Conservation (phyloP, 78 protist species). For the Dictyostelium capitatum region DNA sequence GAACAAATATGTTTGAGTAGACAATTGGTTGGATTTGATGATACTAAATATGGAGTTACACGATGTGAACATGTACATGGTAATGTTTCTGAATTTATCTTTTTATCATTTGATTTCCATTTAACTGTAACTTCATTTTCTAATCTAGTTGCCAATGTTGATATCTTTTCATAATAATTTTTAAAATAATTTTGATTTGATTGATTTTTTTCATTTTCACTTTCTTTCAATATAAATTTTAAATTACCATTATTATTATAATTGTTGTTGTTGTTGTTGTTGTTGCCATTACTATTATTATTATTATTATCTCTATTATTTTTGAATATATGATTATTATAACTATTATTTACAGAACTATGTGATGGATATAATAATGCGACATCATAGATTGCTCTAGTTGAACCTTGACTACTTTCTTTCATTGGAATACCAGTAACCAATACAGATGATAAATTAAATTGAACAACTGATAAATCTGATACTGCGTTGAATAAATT, state of each 20-base stretch:
- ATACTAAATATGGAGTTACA: conserved; percentile 31
- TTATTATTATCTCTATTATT: not conserved
- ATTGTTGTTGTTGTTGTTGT: not conserved
- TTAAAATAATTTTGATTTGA: not conserved
- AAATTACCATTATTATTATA: not conserved
- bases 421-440: conserved; percentile 73
- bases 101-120: conserved; percentile 49
- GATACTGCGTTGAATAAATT: conserved; percentile 20
- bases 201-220: not conserved
- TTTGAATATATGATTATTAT: not conserved
- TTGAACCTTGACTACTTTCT: conserved; percentile 34
- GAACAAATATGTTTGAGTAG: conserved; percentile 50
- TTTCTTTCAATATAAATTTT: not conserved
- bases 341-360: not conserved
- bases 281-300: not conserved
- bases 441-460: conserved; percentile 20
- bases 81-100: conserved; percentile 11
- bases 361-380: not conserved
- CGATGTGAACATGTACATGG: conserved; percentile 33
- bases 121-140: conserved; percentile 24
- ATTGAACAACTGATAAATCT: conserved; percentile 27
- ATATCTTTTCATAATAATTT: not conserved
- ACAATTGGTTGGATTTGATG: conserved; percentile 46
- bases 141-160: conserved; percentile 9
- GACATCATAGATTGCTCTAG: conserved; percentile 10